Evolutionary conservation across 306 rosid species (phyloP).

Genomic region (Vachellia pachyceras): DNA sequence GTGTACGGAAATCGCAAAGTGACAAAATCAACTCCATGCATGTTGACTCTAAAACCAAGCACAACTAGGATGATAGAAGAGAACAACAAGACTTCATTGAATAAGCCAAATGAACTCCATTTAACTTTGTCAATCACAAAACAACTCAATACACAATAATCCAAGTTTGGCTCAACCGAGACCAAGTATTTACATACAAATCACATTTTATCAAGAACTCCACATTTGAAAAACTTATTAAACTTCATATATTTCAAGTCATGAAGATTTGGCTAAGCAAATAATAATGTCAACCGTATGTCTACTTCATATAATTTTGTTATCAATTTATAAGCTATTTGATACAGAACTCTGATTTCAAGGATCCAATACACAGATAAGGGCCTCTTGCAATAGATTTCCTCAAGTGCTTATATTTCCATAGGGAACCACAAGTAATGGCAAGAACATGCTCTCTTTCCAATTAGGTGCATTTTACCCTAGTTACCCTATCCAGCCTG

Average conservation of each 20-base stretch:
- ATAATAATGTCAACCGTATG: not conserved
- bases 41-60: no score
- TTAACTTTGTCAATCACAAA: no score
- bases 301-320: constrained; percentile 35
- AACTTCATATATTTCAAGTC: not conserved
- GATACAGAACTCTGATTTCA: constrained; percentile 91
- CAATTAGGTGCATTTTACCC: not conserved
- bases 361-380: constrained; percentile 94
- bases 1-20: no score
- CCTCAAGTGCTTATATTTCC: constrained; percentile 94
- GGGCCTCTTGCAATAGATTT: constrained; percentile 81
- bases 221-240: not conserved
- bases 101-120: no score
- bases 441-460: not conserved
- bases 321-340: constrained; percentile 82
- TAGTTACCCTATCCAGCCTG: not conserved
- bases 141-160: no score
- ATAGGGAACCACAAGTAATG: constrained; percentile 54
- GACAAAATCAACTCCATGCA: no score
- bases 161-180: no score
- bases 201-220: not conserved
- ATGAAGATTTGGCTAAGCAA: not conserved
- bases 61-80: no score
- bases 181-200: no score
- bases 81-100: no score